Evolutionary conservation across 768 basidiomycete genomes (phyloP).

Genomic region (Melanogaster broomeanus): DNA sequence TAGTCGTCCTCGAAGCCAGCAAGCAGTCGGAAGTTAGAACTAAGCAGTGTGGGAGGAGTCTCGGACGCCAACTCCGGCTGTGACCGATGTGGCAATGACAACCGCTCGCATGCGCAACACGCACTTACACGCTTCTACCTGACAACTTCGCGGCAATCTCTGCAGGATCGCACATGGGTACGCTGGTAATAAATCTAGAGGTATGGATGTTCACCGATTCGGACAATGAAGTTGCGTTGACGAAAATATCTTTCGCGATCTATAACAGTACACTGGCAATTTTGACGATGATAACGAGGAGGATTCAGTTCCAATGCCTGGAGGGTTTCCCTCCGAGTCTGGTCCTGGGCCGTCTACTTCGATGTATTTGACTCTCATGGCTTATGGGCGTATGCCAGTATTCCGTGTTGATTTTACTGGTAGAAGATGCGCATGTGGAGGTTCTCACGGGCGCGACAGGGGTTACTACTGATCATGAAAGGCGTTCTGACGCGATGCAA

Average conservation of each 20-base stretch:
- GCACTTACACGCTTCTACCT: conserved; percentile 33
- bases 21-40: conserved; percentile 39
- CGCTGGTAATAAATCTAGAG: conserved; percentile 83
- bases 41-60: conserved; percentile 6
- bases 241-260: neutral
- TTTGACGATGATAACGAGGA: conserved; percentile 40
- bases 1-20: conserved; percentile 21
- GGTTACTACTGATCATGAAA: conserved; percentile 13
- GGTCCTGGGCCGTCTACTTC: conserved; percentile 13
- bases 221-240: conserved; percentile 1
- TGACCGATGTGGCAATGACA: neutral
- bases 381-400: conserved; percentile 18
- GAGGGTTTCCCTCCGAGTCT: conserved; percentile 34
- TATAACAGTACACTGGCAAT: conserved; percentile 27
- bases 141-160: conserved; percentile 74
- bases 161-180: conserved; percentile 90
- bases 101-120: conserved; percentile 24
- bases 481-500: conserved; percentile 2
- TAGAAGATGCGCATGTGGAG: conserved; percentile 41
- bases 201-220: conserved; percentile 36
- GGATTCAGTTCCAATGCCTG: conserved; percentile 30
- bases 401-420: conserved; percentile 66
- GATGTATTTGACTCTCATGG: conserved; percentile 5
- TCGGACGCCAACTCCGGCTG: neutral
- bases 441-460: conserved; percentile 17